Base-by-base conservation (phyloP, 2,329 filamentous ascomycete species). In the Aureobasidium subglaciale region DNA sequence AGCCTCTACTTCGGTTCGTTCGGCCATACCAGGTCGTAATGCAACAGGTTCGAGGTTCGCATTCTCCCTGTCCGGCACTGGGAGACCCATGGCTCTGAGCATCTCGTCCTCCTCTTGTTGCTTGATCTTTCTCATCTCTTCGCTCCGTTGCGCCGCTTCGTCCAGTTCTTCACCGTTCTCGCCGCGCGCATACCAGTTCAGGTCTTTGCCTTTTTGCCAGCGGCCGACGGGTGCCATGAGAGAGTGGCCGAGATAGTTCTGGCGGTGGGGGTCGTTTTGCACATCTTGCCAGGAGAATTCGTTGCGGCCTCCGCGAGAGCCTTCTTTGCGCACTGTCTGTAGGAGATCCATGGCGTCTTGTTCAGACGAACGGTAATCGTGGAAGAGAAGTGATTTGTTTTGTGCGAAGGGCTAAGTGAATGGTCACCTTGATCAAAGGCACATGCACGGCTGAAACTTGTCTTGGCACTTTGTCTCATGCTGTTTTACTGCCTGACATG, bases 261-360 rank as follows among this genome's bases (percentile, higher is more conserved):
- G 91, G 70, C 93, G 90, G 67, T 96, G 91, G 20, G 81, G 75
- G 48, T 90, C 95, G 61, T 78, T 84, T 69, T 92, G 86, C 67
- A 99, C 92, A 63, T 96, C 90, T 62, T 92, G 88, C 93, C 93
- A 97, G 73, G 86, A 91, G 76, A 99, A 99, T 71, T 96, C 90
- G 71, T 87, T 87, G 68, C 79, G 80, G 59, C 93, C 93, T 66
- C 93, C 93, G 62, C 93, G 93, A 60, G 80, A 83, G 60, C 83
- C 83, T 70, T 95, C 92, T 74, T 99, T 97, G 67, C 91, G 89
- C 59, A 99, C 87, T 38, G 88, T 90, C 58, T 91, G 88, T 55
- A 97, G 83, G 55, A 99, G 82, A 79, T 99, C 93, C 93, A 99
- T 96, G 22, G 56, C 24, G 72, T 48, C 24, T 7, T 37, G 40